Evolutionary conservation across 768 basidiomycete genomes (phyloP), one percentile per base, ranked within the genome.

Genomic region (Gautieria morchelliformis): DNA sequence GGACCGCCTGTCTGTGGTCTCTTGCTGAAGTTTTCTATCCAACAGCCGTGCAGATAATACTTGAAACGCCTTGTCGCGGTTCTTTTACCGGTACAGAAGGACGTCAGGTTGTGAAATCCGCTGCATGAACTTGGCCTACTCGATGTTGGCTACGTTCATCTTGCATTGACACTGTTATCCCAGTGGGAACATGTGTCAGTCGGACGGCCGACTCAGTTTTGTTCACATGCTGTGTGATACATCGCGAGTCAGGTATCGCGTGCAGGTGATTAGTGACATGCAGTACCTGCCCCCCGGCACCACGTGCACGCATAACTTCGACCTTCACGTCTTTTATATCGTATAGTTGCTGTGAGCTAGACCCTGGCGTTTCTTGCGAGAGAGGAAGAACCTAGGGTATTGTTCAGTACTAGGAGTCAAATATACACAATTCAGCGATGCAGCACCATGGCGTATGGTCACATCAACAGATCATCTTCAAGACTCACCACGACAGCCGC

Each of bases 161-260:
- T 72, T 99, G 96, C 90, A 97, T 98, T 8, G 93, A 93, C 9
- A 98, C 95, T 1, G 87, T 88, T 55, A 98, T 85, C 0, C 95
- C 93, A 4, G 92, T 89, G 1, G 96, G 95, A 14, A 88, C 72
- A 64, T 99, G 96, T 0, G 93, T 95, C 46, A 98, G 70, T 1
- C 96, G 85, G 20, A 99, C 93, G 2, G 96, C 95, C 2, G 95
- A 97, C 71, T 99, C 96, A 0, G 96, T 98, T 77, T 87, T 91
- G 73, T 99, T 99, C 65, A 98, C 96, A 71, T 98, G 95, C 87
- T 97, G 62, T 97, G 62, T 10, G 19, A 35, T 39, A 8, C 17
- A 9, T 32, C 52, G 17, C 49, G 33, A n/a, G 47, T 41, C 33
- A n/a, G 41, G 20, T n/a, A n/a, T n/a, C n/a, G n/a, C n/a, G 30